Base-by-base conservation (phyloP, 2,329 filamentous ascomycete genomes). In the Penicillium carneum region DNA sequence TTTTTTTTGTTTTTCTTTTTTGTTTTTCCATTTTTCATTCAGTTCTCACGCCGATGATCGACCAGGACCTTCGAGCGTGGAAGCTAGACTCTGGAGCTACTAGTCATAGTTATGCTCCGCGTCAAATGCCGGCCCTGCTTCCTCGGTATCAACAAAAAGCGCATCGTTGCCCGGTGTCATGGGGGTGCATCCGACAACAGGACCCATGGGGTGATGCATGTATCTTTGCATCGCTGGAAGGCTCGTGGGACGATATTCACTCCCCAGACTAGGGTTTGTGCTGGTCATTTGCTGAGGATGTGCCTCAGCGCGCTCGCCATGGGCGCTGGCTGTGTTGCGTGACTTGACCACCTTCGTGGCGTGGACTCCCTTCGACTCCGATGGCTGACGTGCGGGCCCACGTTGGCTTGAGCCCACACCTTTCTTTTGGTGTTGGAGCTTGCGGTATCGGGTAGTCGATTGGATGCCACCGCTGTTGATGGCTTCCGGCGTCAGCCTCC, bases 371-470 rank as follows among this genome's bases (percentile, higher is more conserved):
- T 75, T 79, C 10, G 76, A 75, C 57, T 78, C 80, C 34, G 79
- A 78, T 52, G 73, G 71, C 63, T 79, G 78, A 59, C 78, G 76
- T 62, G 77, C 73, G 58, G 77, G 72, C 18, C 74, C 75, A 33
- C 78, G 74, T 20, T 72, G 66, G n/a, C 81, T 76, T 39, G 75
- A 72, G 62, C 67, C 74, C 41, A 68, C 65, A n/a, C 69, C 59
- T 63, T 77, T 80, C 64, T 79, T 83, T 63, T 71, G 72, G 57
- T 72, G 72, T 10, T 55, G 52, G 14, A 59, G 16, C 73, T 88
- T 88, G 66, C 90, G 86, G 75, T 91, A 93, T 65, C 89, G 82
- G 1, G 94, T 97, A 0, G 94, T 98, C 61, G 92, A 94, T 76
- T 93, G 87, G 51, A 97, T 90, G 29, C 64, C 45, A 7, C 91